Conservation (phyloP, 2,329 filamentous ascomycete species). For the Cytospora piceicola region DNA sequence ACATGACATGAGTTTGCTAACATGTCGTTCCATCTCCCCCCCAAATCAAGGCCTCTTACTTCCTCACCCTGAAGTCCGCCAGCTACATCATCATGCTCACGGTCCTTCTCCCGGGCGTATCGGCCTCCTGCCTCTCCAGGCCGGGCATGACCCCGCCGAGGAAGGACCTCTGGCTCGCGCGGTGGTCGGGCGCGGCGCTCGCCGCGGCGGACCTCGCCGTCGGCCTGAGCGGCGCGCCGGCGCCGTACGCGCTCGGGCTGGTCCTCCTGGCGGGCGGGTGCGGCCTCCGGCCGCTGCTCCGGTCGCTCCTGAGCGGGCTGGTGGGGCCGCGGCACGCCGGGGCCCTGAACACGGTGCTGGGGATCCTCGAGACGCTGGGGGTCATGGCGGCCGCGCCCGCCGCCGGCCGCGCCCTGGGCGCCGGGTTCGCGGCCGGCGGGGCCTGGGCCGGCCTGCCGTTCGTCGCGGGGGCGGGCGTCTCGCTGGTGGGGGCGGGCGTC, state of each 20-base stretch:
- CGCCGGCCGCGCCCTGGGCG: conserved; percentile 51
- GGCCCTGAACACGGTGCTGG: conserved; percentile 56
- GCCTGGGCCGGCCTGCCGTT: conserved; percentile 56
- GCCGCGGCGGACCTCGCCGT: conserved; percentile 44
- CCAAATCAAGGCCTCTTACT: conserved; percentile 43
- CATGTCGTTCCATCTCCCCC: conserved; percentile 2
- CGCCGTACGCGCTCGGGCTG: conserved; percentile 43
- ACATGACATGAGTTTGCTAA: not conserved
- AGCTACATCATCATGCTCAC: conserved; percentile 45
- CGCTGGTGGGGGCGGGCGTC: conserved; percentile 37
- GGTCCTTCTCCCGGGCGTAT: conserved; percentile 43
- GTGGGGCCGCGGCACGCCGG: conserved; percentile 59
- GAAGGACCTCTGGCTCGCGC: conserved; percentile 48
- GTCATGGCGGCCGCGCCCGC: conserved; percentile 50
- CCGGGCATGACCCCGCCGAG: conserved; percentile 39
- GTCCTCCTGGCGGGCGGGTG: conserved; percentile 50
- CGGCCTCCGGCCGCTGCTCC: conserved; percentile 48
- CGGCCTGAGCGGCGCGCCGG: conserved; percentile 42
- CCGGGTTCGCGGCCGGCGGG: conserved; percentile 51
- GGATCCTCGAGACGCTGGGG: conserved; percentile 54
- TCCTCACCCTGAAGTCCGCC: conserved; percentile 45
- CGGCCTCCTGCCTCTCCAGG: conserved; percentile 39
- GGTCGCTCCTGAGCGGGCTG: conserved; percentile 56
- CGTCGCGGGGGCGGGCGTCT: conserved; percentile 43
- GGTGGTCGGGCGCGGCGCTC: conserved; percentile 40